Base-by-base conservation (phyloP, 305 asterid genomes). In the Withania somnifera region DNA sequence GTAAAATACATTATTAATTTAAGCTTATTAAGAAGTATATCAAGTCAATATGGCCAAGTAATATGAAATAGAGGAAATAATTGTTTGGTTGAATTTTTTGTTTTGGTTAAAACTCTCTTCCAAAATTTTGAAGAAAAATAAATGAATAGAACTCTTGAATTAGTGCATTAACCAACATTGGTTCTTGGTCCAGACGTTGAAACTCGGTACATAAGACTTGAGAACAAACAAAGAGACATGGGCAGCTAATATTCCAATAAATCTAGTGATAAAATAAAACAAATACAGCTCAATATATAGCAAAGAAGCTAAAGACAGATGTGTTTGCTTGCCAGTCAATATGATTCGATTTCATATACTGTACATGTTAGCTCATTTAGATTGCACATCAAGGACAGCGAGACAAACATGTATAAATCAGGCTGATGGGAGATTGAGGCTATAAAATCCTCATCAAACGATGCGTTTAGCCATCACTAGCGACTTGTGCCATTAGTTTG, bases 401-500 rank as follows among this genome's bases (percentile, higher is more conserved):
- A 73, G 58, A 24, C 60, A 47, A 40, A 38, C 53, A 6, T 40
- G 34, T 20, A 73, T 47, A 45, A 47, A 24, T 7, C 58, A 42
- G 40, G 58, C 14, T 24, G 7, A 45, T 40, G 13, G 45, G 34
- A 58, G n/a, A 26, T 28, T 7, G 54, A 73, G 79, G 60, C 8
- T 14, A 47, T 8, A 14, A 19, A 11, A 11, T 47, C 36, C 15
- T 26, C 8, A 14, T 47, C 26, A 9, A 26, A 50, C 2, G n/a
- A 75, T 26, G 79, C 14, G 8, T 47, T 73, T 8, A 47, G 26
- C 17, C 50, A 47, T 85, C 80, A 69, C 83, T 80, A 5, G 54
- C 86, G 73, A 84, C 91, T 50, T 88, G 90, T 67, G 85, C 34
- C 97, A 93, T 91, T 90, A 93, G 79, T 86, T 91, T 87, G 66